Evolutionary conservation across 1,139 yeast species (phyloP).

Genomic region (Kurtzmaniella quercitrusa): DNA sequence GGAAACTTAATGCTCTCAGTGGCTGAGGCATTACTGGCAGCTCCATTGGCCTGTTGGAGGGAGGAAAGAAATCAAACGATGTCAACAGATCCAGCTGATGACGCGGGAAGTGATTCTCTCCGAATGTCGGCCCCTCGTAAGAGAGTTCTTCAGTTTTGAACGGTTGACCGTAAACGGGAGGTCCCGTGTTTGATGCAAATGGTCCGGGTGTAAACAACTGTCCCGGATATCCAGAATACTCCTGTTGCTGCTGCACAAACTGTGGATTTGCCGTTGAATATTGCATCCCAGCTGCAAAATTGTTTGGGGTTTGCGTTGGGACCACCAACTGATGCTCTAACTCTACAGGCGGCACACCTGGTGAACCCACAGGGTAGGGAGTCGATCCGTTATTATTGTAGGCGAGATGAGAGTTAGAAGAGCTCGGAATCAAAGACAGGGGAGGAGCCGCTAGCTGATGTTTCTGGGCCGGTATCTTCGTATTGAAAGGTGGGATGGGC

Average conservation of each 20-base stretch:
- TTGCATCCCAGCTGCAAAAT: background rate
- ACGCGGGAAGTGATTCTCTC: background rate
- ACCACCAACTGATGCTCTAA: background rate
- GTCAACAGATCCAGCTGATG: constrained; percentile 3
- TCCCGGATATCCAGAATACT: background rate
- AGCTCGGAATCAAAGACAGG: background rate
- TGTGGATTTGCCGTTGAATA: background rate
- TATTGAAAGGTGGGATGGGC: background rate
- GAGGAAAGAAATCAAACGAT: background rate
- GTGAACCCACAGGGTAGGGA: background rate
- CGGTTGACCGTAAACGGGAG: background rate
- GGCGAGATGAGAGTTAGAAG: background rate
- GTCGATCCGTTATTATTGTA: background rate
- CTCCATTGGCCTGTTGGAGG: background rate
- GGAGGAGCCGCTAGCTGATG: background rate
- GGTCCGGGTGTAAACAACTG: background rate
- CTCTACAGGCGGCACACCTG: background rate
- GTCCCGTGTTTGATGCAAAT: background rate
- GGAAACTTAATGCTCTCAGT: background rate
- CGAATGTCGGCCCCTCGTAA: background rate
- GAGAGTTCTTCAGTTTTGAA: background rate
- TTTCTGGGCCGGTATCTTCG: background rate
- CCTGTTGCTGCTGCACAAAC: background rate
- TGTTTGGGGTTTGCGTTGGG: background rate
- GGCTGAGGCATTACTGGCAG: background rate